phyloP scores from a whole-genome alignment of 108 stramenopile genomes.

The Nitzschia sp. region DNA sequence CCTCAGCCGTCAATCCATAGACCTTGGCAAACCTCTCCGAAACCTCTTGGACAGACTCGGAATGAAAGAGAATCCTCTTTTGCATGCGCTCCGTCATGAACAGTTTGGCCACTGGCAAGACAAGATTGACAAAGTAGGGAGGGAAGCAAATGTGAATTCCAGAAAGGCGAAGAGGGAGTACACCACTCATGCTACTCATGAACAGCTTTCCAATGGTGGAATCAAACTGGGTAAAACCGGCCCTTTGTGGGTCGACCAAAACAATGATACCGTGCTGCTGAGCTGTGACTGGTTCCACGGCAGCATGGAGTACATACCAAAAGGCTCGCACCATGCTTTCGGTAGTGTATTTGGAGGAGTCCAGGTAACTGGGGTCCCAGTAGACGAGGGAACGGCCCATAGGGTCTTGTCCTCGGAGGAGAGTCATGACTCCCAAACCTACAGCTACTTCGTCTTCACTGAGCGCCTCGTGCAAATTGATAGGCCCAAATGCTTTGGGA shows the following conservation, averaged over 20 bases:
- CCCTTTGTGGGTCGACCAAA: slow-evolving; percentile 35
- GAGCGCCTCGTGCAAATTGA: slow-evolving; percentile 31
- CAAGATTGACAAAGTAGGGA: slow-evolving; percentile 47
- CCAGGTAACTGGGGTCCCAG: slow-evolving; percentile 45
- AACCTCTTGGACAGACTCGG: slow-evolving; percentile 44
- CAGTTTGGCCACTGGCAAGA: slow-evolving; percentile 59
- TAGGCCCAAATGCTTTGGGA: slow-evolving; percentile 43
- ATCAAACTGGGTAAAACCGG: slow-evolving; percentile 47
- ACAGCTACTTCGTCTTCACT: slow-evolving; percentile 42
- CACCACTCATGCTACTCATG: slow-evolving; percentile 41
- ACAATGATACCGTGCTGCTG: slow-evolving; percentile 53
- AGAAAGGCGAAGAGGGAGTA: slow-evolving; percentile 50
- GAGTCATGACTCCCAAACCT: slow-evolving; percentile 34
- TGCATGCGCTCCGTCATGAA: slow-evolving; percentile 52
- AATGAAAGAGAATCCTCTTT: slow-evolving; percentile 55
- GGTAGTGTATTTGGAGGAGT: slow-evolving; percentile 42
- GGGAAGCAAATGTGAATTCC: slow-evolving; percentile 64
- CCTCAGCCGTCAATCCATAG: background rate
- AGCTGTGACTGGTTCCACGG: slow-evolving; percentile 34
- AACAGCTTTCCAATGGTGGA: slow-evolving; percentile 39
- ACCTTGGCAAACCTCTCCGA: slow-evolving; percentile 32
- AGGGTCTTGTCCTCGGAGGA: slow-evolving; percentile 24
- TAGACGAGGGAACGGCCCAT: slow-evolving; percentile 48
- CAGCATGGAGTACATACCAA: slow-evolving; percentile 55
- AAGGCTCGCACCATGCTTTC: slow-evolving; percentile 45